phyloP scores from a whole-genome alignment of 2,329 filamentous ascomycete genomes.

The Scedosporium minutisporum region DNA sequence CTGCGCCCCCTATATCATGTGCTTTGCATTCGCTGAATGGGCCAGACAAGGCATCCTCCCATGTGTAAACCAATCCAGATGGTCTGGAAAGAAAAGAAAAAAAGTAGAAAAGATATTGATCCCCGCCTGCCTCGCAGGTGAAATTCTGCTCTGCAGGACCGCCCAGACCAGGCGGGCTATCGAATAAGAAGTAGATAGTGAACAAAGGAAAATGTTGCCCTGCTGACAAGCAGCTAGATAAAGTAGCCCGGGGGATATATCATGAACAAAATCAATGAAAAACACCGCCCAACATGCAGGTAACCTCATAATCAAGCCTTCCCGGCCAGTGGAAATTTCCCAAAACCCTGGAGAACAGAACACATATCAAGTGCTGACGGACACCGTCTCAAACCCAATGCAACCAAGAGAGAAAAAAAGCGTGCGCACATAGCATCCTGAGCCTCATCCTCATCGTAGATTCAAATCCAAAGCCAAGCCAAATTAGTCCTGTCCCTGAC shows the following conservation, averaged over 20 bases:
- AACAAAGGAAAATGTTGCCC: background rate
- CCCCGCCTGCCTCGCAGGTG: too few relatives aligned
- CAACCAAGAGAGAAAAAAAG: background rate
- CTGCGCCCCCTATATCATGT: too few relatives aligned
- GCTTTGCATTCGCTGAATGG: too few relatives aligned
- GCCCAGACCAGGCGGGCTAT: background rate
- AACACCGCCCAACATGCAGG: constrained; percentile 7
- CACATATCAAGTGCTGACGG: background rate
- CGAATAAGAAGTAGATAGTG: background rate
- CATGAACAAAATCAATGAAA: constrained; percentile 2
- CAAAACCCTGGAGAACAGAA: background rate
- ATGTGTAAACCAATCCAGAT: too few relatives aligned
- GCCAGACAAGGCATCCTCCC: too few relatives aligned
- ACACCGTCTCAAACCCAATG: background rate
- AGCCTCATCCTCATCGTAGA: too few relatives aligned
- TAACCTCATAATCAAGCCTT: constrained; percentile 2
- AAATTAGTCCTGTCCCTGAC: too few relatives aligned
- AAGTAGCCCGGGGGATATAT: background rate
- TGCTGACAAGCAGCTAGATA: background rate
- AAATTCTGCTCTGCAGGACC: background rate
- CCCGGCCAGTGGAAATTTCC: background rate
- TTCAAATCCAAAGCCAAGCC: too few relatives aligned
- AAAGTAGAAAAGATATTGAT: too few relatives aligned
- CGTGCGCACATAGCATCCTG: background rate
- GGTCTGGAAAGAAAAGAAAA: too few relatives aligned